Conservation (phyloP, 73 alveolate species). For the Paramecium pentaurelia region DNA sequence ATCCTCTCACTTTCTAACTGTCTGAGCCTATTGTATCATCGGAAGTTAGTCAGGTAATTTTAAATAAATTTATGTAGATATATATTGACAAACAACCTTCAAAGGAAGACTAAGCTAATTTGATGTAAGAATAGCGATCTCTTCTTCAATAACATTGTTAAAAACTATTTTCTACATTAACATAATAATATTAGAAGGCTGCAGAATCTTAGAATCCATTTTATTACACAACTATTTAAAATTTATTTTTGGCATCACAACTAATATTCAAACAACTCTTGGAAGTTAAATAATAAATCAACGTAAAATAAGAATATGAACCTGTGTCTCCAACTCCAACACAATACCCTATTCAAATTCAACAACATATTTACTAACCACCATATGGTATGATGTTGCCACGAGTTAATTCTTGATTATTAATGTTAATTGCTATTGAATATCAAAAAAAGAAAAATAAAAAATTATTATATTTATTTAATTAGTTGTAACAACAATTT, state of each 20-base stretch:
- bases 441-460: background rate
- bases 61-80: background rate
- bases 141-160: background rate
- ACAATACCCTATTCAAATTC: background rate
- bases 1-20: background rate
- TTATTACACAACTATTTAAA: background rate
- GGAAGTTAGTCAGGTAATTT: conserved; percentile 27
- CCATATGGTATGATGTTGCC: background rate
- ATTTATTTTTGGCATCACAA: background rate
- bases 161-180: background rate
- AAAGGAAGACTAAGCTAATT: background rate
- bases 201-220: background rate
- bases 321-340: background rate
- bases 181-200: background rate
- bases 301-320: background rate
- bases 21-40: conserved; percentile 7
- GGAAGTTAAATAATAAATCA: background rate
- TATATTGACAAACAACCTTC: conserved; percentile 34
- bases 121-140: background rate
- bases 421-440: background rate
- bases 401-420: background rate
- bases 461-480: background rate
- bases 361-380: background rate
- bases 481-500: conserved; percentile 19
- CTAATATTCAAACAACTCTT: background rate